These are phyloP conservation scores for Themeda triandra DNA, from an alignment of 176 grass and related monocot species.

Conservation along the genomic window DNA sequence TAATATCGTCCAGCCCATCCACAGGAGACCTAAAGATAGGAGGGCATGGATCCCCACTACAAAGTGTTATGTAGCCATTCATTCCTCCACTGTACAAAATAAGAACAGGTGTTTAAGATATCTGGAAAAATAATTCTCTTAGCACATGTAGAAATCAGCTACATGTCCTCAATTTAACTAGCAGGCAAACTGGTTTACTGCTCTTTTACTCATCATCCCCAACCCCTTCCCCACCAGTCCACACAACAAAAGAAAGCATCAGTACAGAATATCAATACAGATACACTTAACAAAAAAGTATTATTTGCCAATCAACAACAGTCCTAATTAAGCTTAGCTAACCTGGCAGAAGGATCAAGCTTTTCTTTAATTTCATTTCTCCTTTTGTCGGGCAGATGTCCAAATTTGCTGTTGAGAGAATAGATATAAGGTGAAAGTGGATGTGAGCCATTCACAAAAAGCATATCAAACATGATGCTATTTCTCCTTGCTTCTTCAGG, in stretches of 20 bases:
- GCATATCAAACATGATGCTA: slow-evolving; percentile 86
- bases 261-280: not conserved
- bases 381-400: slow-evolving; percentile 60
- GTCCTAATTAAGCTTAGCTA: slow-evolving; percentile 29
- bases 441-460: slow-evolving; percentile 93
- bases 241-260: not conserved
- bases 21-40: slow-evolving; percentile 89
- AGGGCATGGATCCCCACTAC: slow-evolving; percentile 84
- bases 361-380: slow-evolving; percentile 78
- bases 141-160: not conserved
- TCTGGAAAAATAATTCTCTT: not conserved
- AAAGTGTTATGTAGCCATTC: slow-evolving; percentile 94
- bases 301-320: slow-evolving; percentile 10
- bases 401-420: slow-evolving; percentile 80
- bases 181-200: not conserved
- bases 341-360: slow-evolving; percentile 85
- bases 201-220: slow-evolving; percentile 9
- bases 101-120: slow-evolving; percentile 31
- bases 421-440: slow-evolving; percentile 91
- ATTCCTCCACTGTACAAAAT: slow-evolving; percentile 80
- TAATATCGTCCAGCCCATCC: slow-evolving; percentile 76
- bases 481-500: slow-evolving; percentile 94
- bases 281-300: slow-evolving; percentile 1
- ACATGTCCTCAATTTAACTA: not conserved
- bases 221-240: not conserved